A percentile compares a stretch with the other conserved stretches of the same genome.
These are phyloP conservation scores for Mycena metata DNA, from an alignment of 768 basidiomycete species.

Conservation along the genomic window DNA sequence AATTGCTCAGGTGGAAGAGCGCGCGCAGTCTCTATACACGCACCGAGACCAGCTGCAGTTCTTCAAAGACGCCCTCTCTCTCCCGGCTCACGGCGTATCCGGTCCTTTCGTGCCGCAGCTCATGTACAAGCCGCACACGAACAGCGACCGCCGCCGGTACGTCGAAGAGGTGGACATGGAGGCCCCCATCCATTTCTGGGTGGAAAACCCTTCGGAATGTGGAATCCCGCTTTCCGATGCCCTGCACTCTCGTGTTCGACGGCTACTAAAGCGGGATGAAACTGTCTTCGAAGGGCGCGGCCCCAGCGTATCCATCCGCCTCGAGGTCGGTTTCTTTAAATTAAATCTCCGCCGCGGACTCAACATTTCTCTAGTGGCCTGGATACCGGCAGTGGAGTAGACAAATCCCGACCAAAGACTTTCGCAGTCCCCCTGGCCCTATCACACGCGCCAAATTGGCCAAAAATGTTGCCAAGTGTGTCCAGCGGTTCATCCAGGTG, in stretches of 20 bases:
- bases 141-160: slow-evolving; percentile 81
- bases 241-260: slow-evolving; percentile 68
- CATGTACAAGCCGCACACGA: slow-evolving; percentile 83
- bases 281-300: slow-evolving; percentile 80
- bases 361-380: slow-evolving; percentile 70
- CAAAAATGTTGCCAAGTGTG: slow-evolving; percentile 84
- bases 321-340: slow-evolving; percentile 65
- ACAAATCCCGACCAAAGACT: slow-evolving; percentile 88
- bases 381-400: slow-evolving; percentile 84
- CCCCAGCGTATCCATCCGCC: slow-evolving; percentile 83
- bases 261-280: slow-evolving; percentile 70
- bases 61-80: slow-evolving; percentile 57
- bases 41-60: slow-evolving; percentile 61
- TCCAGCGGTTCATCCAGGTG: slow-evolving; percentile 76
- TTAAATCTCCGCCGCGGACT: slow-evolving; percentile 9
- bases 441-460: slow-evolving; percentile 84
- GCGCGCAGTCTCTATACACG: slow-evolving; percentile 45
- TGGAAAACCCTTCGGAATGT: slow-evolving; percentile 64
- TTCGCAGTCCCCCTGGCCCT: slow-evolving; percentile 81
- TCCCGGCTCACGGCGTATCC: slow-evolving; percentile 52
- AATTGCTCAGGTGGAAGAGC: slow-evolving; percentile 43
- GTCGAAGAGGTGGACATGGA: slow-evolving; percentile 78
- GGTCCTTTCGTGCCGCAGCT: slow-evolving; percentile 76
- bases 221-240: slow-evolving; percentile 78
- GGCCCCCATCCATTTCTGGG: slow-evolving; percentile 73